Evolutionary conservation across 192 early-diverging fungal species (phyloP), one percentile per base, ranked within the genome.

Genomic region (Mortierella claussenii): DNA sequence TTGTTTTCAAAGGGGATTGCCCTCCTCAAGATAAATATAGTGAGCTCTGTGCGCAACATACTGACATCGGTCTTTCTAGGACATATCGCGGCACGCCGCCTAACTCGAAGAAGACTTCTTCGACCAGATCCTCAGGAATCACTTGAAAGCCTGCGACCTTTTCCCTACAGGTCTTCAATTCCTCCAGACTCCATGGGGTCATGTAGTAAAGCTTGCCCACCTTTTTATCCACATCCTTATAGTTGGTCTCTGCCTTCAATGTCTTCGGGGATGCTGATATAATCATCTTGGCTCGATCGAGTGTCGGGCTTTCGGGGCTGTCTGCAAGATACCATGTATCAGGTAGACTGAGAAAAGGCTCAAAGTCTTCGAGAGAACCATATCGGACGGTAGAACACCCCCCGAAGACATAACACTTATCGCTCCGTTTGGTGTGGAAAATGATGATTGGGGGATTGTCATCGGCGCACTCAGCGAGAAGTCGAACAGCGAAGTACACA

Each of bases 81-180:
- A 73, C 69, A 49, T 73, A 73, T 49, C 60, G 56, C 2, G 69
- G 60, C 46, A 73, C 52, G 23, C 60, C 60, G 26, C 69, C 69
- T 31, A 73, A 43, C 60, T 33, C 23, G 1, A 21, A 13, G 34
- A 57, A 64, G 49, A 73, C 44, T 15, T 64, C 42, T 24, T 63
- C 50, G 18, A 73, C 6, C 7, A 51, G 3, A 1, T 51, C 13
- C 46, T 20, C 13, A 44, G 55, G 45, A 51, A 68, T 53, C 20
- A 55, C 36, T 20, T 51, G 2, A 32, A 64, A 65, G 48, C 11
- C 34, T 27, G 28, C 21, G 45, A 63, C 61, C 10, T 7, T 34
- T 24, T 2, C 34, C 36, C 55, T 0, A 30, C 65, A 68, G 10
- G 3, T n/a, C 18, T 40, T 33, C 24, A 68, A 50, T 18, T 73